Evolutionary conservation across 2,329 filamentous ascomycete species (phyloP), one percentile per base, ranked within the genome.

Genomic region (Fusarium sororula): DNA sequence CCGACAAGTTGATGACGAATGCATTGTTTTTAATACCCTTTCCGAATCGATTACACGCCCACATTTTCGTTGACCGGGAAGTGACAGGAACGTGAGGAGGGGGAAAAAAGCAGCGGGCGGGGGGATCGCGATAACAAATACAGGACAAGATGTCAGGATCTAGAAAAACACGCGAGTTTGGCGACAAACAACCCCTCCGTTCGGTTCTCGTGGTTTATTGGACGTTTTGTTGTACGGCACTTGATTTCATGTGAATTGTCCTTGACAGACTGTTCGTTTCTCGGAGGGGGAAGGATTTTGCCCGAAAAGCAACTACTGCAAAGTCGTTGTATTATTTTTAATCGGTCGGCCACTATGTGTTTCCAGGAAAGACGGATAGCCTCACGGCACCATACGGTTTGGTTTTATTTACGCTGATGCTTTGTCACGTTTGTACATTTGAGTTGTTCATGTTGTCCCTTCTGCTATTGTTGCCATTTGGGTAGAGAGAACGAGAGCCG

Each of bases 281-380:
- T 71, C 48, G 51, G 45, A 39, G 59, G 42, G 53, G 44, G 42
- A 51, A 68, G 64, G 60, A 53, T 60, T 62, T 73, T 64, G 45
- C 54, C 56, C 47, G 39, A 53, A 74, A 76, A 73, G 73, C 68
- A 73, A 63, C 70, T 47, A 58, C 65, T 68, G 44, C 50, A 47
- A 67, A 50, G 68, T 60, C 50, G 66, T 66, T 73, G 71, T 68
- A 60, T 63, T 61, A 44, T 73, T 77, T 70, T 75, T 74, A 77
- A 77, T 77, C 71, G 75, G 75, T 75, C 71, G 75, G 75, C 73
- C 74, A 75, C 77, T 66, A 39, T 73, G 70, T 79, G 73, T 75
- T 77, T 74, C 66, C 74, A 79, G 79, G 77, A 78, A 82, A 82
- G 81, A 83, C 77, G 80, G 80, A 78, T 78, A 79, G 82, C 82